Conservation (phyloP, 208 protist species). For the Jaenimonas drosophilae region DNA sequence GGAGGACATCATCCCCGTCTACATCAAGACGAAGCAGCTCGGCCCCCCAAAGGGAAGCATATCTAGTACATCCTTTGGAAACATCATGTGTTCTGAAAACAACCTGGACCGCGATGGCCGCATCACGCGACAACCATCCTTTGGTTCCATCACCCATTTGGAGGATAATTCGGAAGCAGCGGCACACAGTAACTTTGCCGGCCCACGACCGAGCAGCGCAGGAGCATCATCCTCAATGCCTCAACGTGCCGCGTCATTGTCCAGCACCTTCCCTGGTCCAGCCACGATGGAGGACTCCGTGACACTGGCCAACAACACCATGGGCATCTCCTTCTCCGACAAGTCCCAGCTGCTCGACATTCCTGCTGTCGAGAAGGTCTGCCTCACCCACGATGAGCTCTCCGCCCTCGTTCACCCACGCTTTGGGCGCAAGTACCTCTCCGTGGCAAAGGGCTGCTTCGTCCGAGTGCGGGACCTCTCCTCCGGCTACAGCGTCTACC, state of each 20-base stretch:
- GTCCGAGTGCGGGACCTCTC: constrained; percentile 22
- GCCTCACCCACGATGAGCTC: constrained; percentile 21
- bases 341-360: constrained; percentile 6
- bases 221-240: background rate
- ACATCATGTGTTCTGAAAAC: too few species aligned
- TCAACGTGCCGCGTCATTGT: background rate
- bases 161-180: background rate
- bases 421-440: constrained; percentile 16
- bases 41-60: background rate
- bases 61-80: too few species aligned
- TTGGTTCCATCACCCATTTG: too few species aligned
- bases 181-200: background rate
- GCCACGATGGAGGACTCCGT: too few species aligned
- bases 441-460: constrained; percentile 37
- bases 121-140: too few species aligned
- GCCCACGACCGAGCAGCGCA: background rate
- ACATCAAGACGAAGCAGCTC: constrained; percentile 1
- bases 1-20: constrained; percentile 40
- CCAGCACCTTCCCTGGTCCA: background rate
- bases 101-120: background rate
- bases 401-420: constrained; percentile 14
- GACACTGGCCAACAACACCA: background rate
- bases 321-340: background rate
- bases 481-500: constrained; percentile 28
- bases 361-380: constrained; percentile 28